A percentile compares a stretch with the other conserved stretches of the same genome.
These are phyloP conservation scores for Fusarium illudens DNA, from an alignment of 2,329 filamentous ascomycete genomes.

Conservation along the genomic window DNA sequence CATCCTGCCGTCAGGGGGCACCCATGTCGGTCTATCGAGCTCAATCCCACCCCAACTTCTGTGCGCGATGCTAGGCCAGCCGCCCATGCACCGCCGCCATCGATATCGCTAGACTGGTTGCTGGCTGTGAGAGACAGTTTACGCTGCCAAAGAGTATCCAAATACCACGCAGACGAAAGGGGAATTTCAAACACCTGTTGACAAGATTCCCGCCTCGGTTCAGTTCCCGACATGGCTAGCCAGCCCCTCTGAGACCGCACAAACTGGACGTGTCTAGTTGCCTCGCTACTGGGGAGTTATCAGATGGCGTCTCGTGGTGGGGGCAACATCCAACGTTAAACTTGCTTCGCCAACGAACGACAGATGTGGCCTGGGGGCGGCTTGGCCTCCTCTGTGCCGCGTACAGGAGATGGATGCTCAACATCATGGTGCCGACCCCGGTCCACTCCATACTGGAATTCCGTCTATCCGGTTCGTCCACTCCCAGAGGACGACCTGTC, in stretches of 20 bases:
- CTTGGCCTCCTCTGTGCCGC: neutral
- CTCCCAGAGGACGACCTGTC: neutral
- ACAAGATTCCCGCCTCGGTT: neutral
- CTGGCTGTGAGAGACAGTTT: neutral
- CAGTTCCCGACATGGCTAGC: neutral
- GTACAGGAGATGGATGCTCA: neutral
- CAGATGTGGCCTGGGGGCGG: neutral
- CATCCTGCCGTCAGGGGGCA: neutral
- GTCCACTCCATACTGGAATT: neutral
- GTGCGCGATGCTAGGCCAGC: neutral
- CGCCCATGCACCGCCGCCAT: neutral
- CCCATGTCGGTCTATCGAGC: neutral
- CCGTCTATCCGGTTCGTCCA: slow-evolving; percentile 1
- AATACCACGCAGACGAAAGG: neutral
- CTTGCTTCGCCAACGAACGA: neutral
- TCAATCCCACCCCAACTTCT: slow-evolving; percentile 3
- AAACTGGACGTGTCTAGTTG: neutral
- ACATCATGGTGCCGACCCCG: neutral
- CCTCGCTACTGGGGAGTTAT: neutral
- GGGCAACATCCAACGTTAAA: neutral
- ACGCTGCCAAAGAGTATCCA: neutral
- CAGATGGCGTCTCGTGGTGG: neutral
- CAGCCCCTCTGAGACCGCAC: neutral
- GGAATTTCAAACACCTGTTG: slow-evolving; percentile 1
- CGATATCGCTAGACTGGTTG: neutral